phyloP scores from a whole-genome alignment of 768 basidiomycete species.

The Thelephora ganbajun region DNA sequence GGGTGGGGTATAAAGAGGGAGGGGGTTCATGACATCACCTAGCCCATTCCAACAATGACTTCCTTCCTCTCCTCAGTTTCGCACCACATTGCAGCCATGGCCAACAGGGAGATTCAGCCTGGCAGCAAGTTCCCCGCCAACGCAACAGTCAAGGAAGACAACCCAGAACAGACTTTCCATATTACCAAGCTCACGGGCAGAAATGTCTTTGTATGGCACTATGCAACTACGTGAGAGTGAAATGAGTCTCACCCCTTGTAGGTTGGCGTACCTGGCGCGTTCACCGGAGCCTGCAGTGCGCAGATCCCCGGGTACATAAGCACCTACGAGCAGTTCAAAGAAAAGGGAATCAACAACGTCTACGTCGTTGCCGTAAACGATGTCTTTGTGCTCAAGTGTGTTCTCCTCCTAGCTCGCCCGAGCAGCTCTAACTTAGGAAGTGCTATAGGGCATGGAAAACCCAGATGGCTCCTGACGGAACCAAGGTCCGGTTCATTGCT shows the following conservation, averaged over 20 bases:
- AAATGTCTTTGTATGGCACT: slow-evolving; percentile 42
- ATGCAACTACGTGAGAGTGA: not conserved
- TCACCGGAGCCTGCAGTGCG: slow-evolving; percentile 56
- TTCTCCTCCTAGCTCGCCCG: not conserved
- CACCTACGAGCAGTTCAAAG: slow-evolving; percentile 45
- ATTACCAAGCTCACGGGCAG: slow-evolving; percentile 38
- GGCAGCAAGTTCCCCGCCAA: slow-evolving; percentile 36
- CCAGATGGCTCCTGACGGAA: slow-evolving; percentile 39
- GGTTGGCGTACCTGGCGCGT: slow-evolving; percentile 70
- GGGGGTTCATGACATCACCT: no score
- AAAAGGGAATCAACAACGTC: slow-evolving; percentile 48
- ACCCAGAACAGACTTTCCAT: slow-evolving; percentile 26
- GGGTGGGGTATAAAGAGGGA: no score
- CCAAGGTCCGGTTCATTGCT: slow-evolving; percentile 26
- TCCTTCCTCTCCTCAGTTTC: no score
- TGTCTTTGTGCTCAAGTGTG: slow-evolving; percentile 13
- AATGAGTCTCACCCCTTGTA: slow-evolving; percentile 10
- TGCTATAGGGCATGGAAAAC: slow-evolving; percentile 50
- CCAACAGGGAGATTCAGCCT: no score
- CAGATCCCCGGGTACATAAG: slow-evolving; percentile 47
- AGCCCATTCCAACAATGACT: no score
- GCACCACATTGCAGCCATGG: no score
- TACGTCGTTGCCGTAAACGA: slow-evolving; percentile 63
- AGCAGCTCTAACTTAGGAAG: not conserved
- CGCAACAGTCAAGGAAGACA: slow-evolving; percentile 42